Base-by-base conservation (phyloP, 2,329 filamentous ascomycete species). In the Ramichloridium luteum region DNA sequence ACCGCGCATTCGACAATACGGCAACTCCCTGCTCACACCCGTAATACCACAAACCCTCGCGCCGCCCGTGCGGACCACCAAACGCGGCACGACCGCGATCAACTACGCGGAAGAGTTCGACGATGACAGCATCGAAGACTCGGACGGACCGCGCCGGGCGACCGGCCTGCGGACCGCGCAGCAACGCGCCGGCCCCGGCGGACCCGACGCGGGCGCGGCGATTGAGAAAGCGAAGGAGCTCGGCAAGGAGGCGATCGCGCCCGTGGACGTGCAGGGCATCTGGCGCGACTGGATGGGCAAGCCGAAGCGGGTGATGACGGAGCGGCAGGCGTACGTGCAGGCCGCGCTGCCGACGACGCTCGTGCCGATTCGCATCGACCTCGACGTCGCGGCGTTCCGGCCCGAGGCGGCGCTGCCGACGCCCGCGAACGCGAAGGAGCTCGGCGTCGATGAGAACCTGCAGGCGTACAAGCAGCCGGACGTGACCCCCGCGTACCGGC, bases 81-180 rank as follows among this genome's bases (percentile, higher is more conserved):
- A 98, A 65, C 80, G 90, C 58, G 90, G 90, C 36, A 96, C 90
- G 2, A 90, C 83, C 18, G 82, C 88, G 41, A 90, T 96, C 60
- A 98, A 94, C 62, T 98, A 98, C 54, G 88, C 90, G 14, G 90
- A 98, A 55, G 88, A 96, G 55, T 86, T 86, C 28, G 93, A 79
- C 51, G 88, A 94, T 44, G 85, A 77, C 34, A 80, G 84, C 40
- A 80, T 84, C 40, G 79, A 83, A 34, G 67, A 72, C 37, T 72
- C 83, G 41, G 77, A 88, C 41, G 77, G 78, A 2, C 80, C 70
- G 26, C 45, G 56, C 14, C 64, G 75, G 40, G 72, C 82, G 9
- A 92, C 85, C 0, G 85, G 86, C 4, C 56, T 94, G 56, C 77
- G 86, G 46, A 94, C 80, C 50, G 58, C 86, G 50, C 74, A 84